Evolutionary conservation across 1,284 basidiomycete species (phyloP), one percentile per base, ranked within the genome.

Genomic region (Malassezia globosa): DNA sequence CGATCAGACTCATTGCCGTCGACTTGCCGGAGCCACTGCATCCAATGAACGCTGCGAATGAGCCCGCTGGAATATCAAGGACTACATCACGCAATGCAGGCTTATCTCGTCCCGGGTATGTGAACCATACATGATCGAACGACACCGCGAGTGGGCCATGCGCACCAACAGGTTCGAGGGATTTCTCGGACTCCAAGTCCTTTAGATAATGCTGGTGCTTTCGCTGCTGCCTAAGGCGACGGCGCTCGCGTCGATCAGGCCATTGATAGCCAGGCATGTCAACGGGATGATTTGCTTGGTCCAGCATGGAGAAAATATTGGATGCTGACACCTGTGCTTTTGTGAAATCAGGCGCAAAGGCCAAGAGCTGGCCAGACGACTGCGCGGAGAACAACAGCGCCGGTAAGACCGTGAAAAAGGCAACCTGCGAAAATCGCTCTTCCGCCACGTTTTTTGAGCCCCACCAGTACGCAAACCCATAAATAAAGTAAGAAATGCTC

Each of bases 381-480:
- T 65, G 63, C 1, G 63, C 63, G n/a, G 57, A 60, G 42, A 65
- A 65, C 33, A 65, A 45, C 44, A 65, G 46, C 7, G 63, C 63
- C 0, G 61, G 63, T 5, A 65, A 33, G 8, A 65, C 63, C n/a
- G 60, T 61, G 37, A 65, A 65, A 46, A 65, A 65, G 10, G 61
- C 61, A 31, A 60, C 59, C 39, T 61, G 61, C 4, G 51, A 47
- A 36, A 59, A 62, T 13, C 57, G 48, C 4, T 51, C 58, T 18
- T 62, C 56, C 0, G 61, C 61, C n/a, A 65, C 57, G 26, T 61
- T 61, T 23, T 56, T 52, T 18, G 59, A 61, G 21, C 63, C 63
- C 61, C 61, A 65, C 59, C 59, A 65, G 39, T 65, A 65, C 24
- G 63, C 63, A 40, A 63, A 65, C 7, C 58, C 61, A 35, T 65